Evolutionary conservation across 2,329 filamentous ascomycete species (phyloP), one percentile per base, ranked within the genome.

Genomic region (Nakataea oryzae): DNA sequence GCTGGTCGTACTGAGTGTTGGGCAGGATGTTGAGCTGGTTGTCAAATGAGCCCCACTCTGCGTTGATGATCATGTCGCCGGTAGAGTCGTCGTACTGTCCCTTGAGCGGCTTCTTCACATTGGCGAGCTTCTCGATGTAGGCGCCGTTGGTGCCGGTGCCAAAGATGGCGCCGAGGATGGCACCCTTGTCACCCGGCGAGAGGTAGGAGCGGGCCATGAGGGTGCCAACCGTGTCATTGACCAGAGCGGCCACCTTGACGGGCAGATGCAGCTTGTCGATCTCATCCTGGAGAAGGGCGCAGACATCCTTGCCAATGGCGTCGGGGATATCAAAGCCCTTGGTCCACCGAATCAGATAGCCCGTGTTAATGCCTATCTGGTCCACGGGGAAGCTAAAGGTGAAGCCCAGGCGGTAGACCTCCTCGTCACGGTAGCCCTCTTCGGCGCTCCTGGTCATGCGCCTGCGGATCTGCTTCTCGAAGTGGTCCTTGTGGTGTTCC

Each of bases 271-370:
- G 84, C 64, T 85, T 85, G 76, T 97, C 91, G 69, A 99, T 93
- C 75, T 97, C 95, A 26, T 79, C 78, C 76, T 99, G 95, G 47
- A 99, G 82, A 65, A 99, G 79, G 55, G 86, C 88, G 74, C 95
- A 99, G 34, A 99, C 93, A 74, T 99, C 95, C 76, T 97, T 89
- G 69, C 93, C 95, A 63, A 99, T 76, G 1, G 93, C 90, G 72
- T 97, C 95, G n/a, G 87, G 84, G 67, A 99, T 97, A 72, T 97
- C 91, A 73, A 97, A 99, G 61, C 95, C 95, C 79, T 99, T 99
- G 63, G 95, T 99, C 95, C 95, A 99, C 68, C 95, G 87, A 75
- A 97, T 95, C 62, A 99, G 81, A 63, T 87, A 89, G 64, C 95
- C 95, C 77, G 92, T 93, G 81, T 97, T 97, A 74, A 99, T 96